A percentile compares a stretch with the other conserved stretches of the same genome.
Evolutionary conservation across 352 stramenopile genomes (phyloP).

Genomic region (Pythium scleroteichum): DNA sequence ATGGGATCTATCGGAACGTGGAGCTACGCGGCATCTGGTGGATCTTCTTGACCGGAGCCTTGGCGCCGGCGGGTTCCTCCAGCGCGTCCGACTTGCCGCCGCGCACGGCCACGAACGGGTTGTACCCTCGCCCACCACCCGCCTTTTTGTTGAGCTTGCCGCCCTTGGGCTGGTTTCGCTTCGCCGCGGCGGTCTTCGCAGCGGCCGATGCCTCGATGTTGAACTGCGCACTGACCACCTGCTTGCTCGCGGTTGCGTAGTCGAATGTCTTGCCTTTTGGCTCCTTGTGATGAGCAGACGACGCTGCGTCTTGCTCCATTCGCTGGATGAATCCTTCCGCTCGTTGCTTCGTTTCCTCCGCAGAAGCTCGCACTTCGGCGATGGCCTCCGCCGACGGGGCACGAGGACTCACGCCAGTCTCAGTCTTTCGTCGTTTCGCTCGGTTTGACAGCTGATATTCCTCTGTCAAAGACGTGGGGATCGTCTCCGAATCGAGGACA

Average conservation of each 20-base stretch:
- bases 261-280: conserved; percentile 29
- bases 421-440: conserved; percentile 59
- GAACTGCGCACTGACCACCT: conserved; percentile 27
- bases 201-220: conserved; percentile 25
- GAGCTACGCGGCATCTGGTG: conserved; percentile 84
- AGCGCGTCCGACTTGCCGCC: conserved; percentile 32
- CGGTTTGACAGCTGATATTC: conserved; percentile 73
- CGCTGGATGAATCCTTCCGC: conserved; percentile 56
- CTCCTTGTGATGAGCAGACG: neutral
- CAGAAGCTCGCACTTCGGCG: conserved; percentile 19
- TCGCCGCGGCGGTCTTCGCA: conserved; percentile 2
- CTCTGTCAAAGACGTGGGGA: conserved; percentile 73
- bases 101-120: conserved; percentile 71
- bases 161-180: conserved; percentile 16
- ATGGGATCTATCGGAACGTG: conserved; percentile 79
- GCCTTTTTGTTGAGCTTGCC: conserved; percentile 42
- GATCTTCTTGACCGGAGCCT: conserved; percentile 74
- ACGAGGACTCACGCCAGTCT: conserved; percentile 24
- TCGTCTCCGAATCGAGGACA: conserved; percentile 22
- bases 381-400: conserved; percentile 22
- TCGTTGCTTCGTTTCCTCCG: conserved; percentile 37
- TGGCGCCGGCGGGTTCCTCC: conserved; percentile 27
- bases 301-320: conserved; percentile 10
- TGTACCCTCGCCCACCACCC: conserved; percentile 49
- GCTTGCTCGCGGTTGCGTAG: conserved; percentile 30